These are phyloP conservation scores for Suhomyces canberraensis DNA, from an alignment of 805 yeast species.

Conservation along the genomic window DNA sequence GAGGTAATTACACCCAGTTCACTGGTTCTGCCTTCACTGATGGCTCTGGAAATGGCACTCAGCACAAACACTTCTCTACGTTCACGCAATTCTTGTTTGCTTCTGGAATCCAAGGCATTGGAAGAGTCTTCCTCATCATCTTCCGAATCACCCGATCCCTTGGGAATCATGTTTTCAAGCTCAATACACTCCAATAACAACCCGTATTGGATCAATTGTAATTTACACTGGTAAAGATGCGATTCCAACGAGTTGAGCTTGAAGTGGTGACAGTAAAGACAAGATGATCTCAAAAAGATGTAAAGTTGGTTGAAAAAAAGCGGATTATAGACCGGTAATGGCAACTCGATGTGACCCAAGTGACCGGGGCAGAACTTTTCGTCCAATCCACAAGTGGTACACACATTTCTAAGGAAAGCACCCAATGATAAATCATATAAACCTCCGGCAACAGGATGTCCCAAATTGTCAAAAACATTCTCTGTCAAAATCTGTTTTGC, in stretches of 20 bases:
- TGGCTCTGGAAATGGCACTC: slow-evolving; percentile 65
- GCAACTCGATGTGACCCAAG: slow-evolving; percentile 95
- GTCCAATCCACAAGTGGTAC: slow-evolving; percentile 95
- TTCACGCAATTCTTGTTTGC: slow-evolving; percentile 47
- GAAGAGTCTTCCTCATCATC: slow-evolving; percentile 41
- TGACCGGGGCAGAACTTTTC: slow-evolving; percentile 97
- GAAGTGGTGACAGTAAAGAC: slow-evolving; percentile 89
- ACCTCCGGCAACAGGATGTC: slow-evolving; percentile 94
- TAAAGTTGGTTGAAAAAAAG: slow-evolving; percentile 89
- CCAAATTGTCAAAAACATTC: slow-evolving; percentile 90
- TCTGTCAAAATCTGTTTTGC: slow-evolving; percentile 96
- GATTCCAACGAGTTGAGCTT: slow-evolving; percentile 65
- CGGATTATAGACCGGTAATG: slow-evolving; percentile 94
- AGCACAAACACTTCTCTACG: slow-evolving; percentile 71
- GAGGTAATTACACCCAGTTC: slow-evolving; percentile 75
- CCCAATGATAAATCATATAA: slow-evolving; percentile 93
- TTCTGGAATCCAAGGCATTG: slow-evolving; percentile 34
- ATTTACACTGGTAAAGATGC: slow-evolving; percentile 73
- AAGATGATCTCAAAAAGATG: slow-evolving; percentile 75
- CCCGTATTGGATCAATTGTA: slow-evolving; percentile 83
- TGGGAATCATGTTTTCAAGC: slow-evolving; percentile 60
- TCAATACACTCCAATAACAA: slow-evolving; percentile 73
- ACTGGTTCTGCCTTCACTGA: slow-evolving; percentile 71
- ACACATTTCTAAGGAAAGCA: slow-evolving; percentile 82
- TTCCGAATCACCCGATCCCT: slow-evolving; percentile 29